Conservation (phyloP, 2,329 filamentous ascomycete species). For the Cadophora malorum region DNA sequence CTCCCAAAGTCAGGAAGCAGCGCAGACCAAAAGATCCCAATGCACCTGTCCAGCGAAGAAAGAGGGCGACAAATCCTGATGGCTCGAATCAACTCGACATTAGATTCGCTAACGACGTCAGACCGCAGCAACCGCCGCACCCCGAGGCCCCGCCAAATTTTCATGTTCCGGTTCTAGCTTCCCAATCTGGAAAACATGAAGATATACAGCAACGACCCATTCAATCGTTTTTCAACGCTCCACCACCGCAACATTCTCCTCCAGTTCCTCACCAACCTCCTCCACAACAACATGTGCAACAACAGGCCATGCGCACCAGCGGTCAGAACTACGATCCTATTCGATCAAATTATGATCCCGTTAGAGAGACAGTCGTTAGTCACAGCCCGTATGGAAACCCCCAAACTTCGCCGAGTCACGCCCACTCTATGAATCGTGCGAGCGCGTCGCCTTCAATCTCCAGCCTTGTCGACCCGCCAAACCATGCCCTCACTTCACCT, state of each 20-base stretch:
- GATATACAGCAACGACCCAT: constrained; percentile 46
- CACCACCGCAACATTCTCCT: constrained; percentile 27
- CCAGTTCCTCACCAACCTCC: not conserved
- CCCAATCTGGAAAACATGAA: constrained; percentile 49
- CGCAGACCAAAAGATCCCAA: constrained; percentile 66
- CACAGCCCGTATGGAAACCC: constrained; percentile 52
- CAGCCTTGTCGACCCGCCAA: constrained; percentile 80
- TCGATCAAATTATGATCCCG: constrained; percentile 72
- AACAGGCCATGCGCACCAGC: constrained; percentile 62
- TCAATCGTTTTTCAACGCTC: constrained; percentile 41
- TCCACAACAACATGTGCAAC: constrained; percentile 24
- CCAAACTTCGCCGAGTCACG: constrained; percentile 53
- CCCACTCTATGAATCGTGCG: constrained; percentile 67
- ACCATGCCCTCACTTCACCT: constrained; percentile 43
- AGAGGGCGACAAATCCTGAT: constrained; percentile 54
- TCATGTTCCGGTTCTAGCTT: constrained; percentile 27
- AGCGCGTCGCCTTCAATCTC: constrained; percentile 91
- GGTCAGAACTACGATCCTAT: constrained; percentile 92
- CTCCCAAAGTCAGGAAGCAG: constrained; percentile 54
- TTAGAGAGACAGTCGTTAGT: constrained; percentile 63
- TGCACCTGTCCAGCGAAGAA: constrained; percentile 60
- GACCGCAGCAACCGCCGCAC: constrained; percentile 15
- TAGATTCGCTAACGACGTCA: constrained; percentile 38
- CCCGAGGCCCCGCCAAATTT: constrained; percentile 31
- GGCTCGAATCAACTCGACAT: constrained; percentile 36